These are phyloP conservation scores for Xylaria sp. DNA, from an alignment of 2,329 filamentous ascomycete species.

Conservation along the genomic window DNA sequence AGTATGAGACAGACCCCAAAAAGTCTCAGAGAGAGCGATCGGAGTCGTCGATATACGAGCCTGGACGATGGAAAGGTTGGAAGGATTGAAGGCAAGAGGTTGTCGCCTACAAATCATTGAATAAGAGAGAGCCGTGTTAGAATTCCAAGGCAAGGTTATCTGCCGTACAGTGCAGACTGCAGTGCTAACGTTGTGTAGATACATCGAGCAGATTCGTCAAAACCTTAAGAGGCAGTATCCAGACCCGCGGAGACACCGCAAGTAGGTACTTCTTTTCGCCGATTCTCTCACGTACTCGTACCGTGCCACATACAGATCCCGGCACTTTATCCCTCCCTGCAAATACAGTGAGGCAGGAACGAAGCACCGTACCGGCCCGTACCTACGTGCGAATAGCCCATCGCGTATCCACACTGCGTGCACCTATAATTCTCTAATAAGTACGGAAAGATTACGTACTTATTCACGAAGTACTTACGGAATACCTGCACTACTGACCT, in stretches of 20 bases:
- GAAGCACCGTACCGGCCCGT: not conserved
- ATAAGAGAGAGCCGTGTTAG: not conserved
- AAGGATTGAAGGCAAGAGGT: constrained; percentile 1
- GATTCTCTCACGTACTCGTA: too few relatives aligned
- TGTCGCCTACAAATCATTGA: not conserved
- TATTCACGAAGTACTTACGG: not conserved
- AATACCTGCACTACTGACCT: not conserved
- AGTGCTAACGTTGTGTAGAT: too few relatives aligned
- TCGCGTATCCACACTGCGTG: not conserved
- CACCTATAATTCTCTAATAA: not conserved
- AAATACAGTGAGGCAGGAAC: too few relatives aligned
- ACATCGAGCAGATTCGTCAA: too few relatives aligned
- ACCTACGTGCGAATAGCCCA: not conserved
- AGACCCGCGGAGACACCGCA: too few relatives aligned
- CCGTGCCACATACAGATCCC: too few relatives aligned
- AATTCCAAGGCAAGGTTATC: not conserved
- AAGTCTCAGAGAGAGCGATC: not conserved
- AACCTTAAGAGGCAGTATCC: too few relatives aligned
- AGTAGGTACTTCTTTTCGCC: too few relatives aligned
- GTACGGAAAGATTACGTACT: not conserved
- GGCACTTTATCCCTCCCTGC: too few relatives aligned
- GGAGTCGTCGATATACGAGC: not conserved
- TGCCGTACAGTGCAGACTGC: too few relatives aligned
- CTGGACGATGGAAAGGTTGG: not conserved
- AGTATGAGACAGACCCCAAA: not conserved